These are phyloP conservation scores for Mariannaea elegans DNA, from an alignment of 2,329 filamentous ascomycete genomes.

Conservation along the genomic window DNA sequence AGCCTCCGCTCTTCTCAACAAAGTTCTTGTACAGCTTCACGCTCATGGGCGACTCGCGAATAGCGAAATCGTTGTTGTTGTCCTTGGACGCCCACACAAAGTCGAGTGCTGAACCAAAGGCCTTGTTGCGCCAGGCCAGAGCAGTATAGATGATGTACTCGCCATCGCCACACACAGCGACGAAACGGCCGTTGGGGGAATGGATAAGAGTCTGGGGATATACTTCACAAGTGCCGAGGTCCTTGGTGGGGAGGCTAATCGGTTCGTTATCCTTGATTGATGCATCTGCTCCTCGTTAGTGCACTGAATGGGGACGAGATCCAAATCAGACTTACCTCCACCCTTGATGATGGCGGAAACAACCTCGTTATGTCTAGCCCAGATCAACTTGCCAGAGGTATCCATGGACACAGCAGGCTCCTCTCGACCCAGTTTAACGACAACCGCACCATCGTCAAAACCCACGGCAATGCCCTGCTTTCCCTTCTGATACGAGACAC, in stretches of 20 bases:
- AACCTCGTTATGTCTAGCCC: conserved; percentile 94
- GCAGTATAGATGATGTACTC: conserved; percentile 99
- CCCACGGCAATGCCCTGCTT: conserved; percentile 95
- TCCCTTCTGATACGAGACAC: conserved; percentile 93
- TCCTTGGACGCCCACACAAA: conserved; percentile 98
- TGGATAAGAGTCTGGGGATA: conserved; percentile 95
- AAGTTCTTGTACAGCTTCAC: conserved; percentile 99
- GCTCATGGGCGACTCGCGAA: conserved; percentile 91
- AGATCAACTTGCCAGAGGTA: conserved; percentile 92
- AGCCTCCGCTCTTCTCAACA: conserved; percentile 84
- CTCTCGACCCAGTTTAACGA: conserved; percentile 96
- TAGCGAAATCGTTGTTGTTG: conserved; percentile 98
- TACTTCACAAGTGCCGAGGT: conserved; percentile 94
- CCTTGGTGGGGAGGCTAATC: conserved; percentile 88
- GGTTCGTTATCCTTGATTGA: conserved; percentile 88
- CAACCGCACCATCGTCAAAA: conserved; percentile 97
- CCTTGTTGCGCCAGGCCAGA: conserved; percentile 95
- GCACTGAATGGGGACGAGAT: conserved; percentile 4
- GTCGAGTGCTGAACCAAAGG: conserved; percentile 93
- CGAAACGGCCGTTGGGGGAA: conserved; percentile 93
- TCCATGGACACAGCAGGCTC: conserved; percentile 99
- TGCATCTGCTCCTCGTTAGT: conserved; percentile 64
- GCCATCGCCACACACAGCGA: conserved; percentile 85
- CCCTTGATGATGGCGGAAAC: conserved; percentile 95
- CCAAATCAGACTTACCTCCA: conserved; percentile 60